Base-by-base conservation (phyloP, 148 eudicot species). In the Cornus florida region DNA sequence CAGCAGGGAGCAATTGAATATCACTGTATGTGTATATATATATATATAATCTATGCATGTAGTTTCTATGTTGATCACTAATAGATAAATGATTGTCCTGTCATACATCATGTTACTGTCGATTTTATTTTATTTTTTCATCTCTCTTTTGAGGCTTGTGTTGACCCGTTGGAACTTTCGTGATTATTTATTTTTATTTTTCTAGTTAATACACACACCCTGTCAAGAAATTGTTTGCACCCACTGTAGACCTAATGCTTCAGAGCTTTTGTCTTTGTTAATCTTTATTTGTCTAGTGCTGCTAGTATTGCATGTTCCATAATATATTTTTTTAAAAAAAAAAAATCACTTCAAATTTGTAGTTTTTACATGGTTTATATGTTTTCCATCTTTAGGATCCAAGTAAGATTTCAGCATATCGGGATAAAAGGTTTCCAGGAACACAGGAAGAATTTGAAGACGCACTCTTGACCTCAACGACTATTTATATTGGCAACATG, bases 361-460 rank as follows among this genome's bases (percentile, higher is more conserved):
- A 67, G 28, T 28, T 56, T 67, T 23, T 38, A 57, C 67, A 6
- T 24, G 22, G 72, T 6, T 78, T 31, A 56, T 48, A 70, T 57
- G 71, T 59, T 19, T 48, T 73, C 70, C 17, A 8, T 80, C 7
- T 41, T 28, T 76, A 90, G 95, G 97, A 90, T 83, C 87, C 77
- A 23, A 89, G 69, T 80, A 92, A 89, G 76, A 79, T 88, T 32
- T 91, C 94, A 31, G 94, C 96, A 0, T 95, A 95, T 75, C 87
- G 97, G 82, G 99, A 93, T 68, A 92, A 94, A 88, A 93, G 97
- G 82, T 95, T 95, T 86, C 92, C 86, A 14, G 99, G 99, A 64
- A 81, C 82, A 56, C 97, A 93, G 81, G 99, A 95, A 78, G 99
- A 93, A 75, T 95, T 89, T 80, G 99, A 95, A 76, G 89, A 90